Evolutionary conservation across 495 filamentous ascomycete species (phyloP).

Genomic region (Neurospora sublineolata): DNA sequence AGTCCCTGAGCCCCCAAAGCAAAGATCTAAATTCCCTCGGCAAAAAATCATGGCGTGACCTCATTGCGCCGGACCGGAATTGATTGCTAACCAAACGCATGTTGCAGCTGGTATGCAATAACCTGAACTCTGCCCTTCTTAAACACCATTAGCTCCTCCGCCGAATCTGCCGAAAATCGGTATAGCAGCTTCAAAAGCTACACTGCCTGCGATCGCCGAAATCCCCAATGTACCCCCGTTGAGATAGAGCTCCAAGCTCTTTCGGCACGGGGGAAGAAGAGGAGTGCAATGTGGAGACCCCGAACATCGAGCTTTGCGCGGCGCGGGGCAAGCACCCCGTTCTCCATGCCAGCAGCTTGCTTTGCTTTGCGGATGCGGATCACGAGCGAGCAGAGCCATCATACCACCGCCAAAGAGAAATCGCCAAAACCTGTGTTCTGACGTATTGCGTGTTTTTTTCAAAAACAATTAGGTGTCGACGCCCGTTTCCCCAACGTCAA

Average conservation of each 20-base stretch:
- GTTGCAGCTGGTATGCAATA: slow-evolving; percentile 35
- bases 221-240: neutral
- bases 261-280: neutral
- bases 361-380: neutral
- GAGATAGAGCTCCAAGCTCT: neutral
- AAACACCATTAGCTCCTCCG: neutral
- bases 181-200: neutral
- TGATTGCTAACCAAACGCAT: slow-evolving; percentile 14
- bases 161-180: slow-evolving; percentile 3
- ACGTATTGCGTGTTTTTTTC: neutral
- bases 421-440: neutral
- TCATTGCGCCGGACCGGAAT: slow-evolving; percentile 2
- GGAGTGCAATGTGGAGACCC: neutral
- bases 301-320: neutral
- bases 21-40: slow-evolving; percentile 19
- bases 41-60: slow-evolving; percentile 27
- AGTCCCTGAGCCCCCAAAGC: neutral
- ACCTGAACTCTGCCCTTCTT: neutral
- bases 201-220: neutral
- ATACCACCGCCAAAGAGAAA: slow-evolving; percentile 6
- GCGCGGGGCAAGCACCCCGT: slow-evolving; percentile 4
- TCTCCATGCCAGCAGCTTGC: neutral
- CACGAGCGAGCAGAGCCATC: slow-evolving; percentile 2
- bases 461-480: slow-evolving; percentile 65
- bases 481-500: slow-evolving; percentile 98